Conservation (phyloP, 768 basidiomycete species). For the Boletus fagicola region DNA sequence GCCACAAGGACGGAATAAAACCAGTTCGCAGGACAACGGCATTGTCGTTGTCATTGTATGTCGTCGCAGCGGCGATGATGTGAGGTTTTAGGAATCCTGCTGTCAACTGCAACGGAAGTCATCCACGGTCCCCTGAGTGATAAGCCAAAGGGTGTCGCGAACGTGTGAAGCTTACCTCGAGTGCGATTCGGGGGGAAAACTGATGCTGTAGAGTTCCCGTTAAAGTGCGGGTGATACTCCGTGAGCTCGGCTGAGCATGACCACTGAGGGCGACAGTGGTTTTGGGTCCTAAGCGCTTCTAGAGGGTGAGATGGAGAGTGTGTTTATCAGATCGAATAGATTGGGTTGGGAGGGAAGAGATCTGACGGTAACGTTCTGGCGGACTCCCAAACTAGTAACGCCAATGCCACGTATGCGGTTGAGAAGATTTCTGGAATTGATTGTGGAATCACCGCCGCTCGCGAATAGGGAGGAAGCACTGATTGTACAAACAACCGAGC, state of each 20-base stretch:
- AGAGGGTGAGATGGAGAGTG: constrained; percentile 16
- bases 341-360: constrained; percentile 10
- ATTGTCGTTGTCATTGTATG: constrained; percentile 51
- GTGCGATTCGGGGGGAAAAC: constrained; percentile 60
- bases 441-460: constrained; percentile 30
- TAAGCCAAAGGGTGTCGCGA: constrained; percentile 10
- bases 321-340: constrained; percentile 23
- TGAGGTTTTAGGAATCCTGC: constrained; percentile 42
- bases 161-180: constrained; percentile 39
- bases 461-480: constrained; percentile 51
- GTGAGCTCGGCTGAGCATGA: constrained; percentile 31
- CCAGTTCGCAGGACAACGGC: constrained; percentile 39
- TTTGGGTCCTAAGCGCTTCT: constrained; percentile 50
- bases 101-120: constrained; percentile 36
- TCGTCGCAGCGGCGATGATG: constrained; percentile 40
- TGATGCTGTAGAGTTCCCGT: constrained; percentile 75
- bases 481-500: constrained; percentile 43
- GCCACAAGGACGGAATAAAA: constrained; percentile 35
- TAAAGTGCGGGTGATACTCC: constrained; percentile 41
- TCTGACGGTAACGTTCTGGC: constrained; percentile 46
- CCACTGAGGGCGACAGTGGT: constrained; percentile 44
- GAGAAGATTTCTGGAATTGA: constrained; percentile 28
- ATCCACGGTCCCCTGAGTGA: constrained; percentile 12
- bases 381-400: constrained; percentile 37
- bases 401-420: constrained; percentile 38